These are phyloP conservation scores for Porcisia hertigi DNA, from an alignment of 208 protist species.

Conservation along the genomic window DNA sequence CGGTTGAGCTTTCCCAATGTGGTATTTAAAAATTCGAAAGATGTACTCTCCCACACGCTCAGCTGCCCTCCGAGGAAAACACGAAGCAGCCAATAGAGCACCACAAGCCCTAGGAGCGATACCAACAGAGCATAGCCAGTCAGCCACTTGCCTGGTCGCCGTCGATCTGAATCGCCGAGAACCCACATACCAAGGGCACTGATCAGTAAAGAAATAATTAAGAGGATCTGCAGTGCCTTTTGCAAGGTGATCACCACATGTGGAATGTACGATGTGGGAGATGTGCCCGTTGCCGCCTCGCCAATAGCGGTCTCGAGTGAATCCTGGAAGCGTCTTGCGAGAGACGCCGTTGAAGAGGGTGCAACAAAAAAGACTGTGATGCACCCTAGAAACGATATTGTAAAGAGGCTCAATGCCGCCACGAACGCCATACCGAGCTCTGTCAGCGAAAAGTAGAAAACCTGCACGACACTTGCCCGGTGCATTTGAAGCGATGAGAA, in stretches of 20 bases:
- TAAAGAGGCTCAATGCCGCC: slow-evolving; percentile 14
- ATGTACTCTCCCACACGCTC: background rate
- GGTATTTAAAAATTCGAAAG: background rate
- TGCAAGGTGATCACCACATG: slow-evolving; percentile 2
- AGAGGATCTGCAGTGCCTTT: background rate
- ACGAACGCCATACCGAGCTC: slow-evolving; percentile 30
- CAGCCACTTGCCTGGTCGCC: slow-evolving; percentile 7
- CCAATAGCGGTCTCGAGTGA: background rate
- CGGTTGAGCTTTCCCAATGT: background rate
- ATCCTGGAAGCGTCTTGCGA: background rate
- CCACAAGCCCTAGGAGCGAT: background rate
- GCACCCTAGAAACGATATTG: slow-evolving; percentile 6
- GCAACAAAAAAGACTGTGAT: slow-evolving; percentile 18
- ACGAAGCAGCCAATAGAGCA: slow-evolving; percentile 2
- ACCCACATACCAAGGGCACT: slow-evolving; percentile 2
- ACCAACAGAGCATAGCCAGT: background rate
- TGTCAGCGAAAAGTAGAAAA: slow-evolving; percentile 18
- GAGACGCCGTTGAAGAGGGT: slow-evolving; percentile 6
- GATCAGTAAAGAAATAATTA: background rate
- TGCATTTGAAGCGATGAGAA: background rate
- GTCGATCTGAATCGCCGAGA: slow-evolving; percentile 2
- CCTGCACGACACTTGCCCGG: slow-evolving; percentile 4
- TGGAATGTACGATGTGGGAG: background rate
- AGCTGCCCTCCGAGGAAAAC: slow-evolving; percentile 3
- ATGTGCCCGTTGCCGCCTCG: no score